These are phyloP conservation scores for Arabidopsis arenosa DNA, from an alignment of 345 rosid species.

Conservation along the genomic window DNA sequence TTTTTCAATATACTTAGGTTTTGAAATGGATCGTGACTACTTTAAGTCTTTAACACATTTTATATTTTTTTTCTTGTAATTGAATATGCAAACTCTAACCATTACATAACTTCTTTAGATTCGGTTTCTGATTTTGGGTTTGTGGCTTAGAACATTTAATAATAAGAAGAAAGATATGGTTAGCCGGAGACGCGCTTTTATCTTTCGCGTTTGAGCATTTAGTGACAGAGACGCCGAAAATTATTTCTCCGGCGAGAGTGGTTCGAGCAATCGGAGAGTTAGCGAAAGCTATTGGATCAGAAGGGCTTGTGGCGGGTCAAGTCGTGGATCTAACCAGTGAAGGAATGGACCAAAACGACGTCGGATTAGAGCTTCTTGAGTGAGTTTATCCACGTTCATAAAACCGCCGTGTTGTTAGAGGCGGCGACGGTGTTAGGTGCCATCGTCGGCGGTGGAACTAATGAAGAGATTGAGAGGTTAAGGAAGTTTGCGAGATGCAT, in stretches of 20 bases:
- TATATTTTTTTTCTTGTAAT: too few species aligned
- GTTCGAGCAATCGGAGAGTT: constrained; percentile 55
- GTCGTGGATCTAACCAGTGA: constrained; percentile 57
- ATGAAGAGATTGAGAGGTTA: constrained; percentile 71
- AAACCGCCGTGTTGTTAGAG: constrained; percentile 76
- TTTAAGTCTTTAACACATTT: too few species aligned
- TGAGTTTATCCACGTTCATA: constrained; percentile 82
- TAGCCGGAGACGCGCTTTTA: constrained; percentile 86
- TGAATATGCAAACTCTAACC: too few species aligned
- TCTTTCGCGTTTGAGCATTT: constrained; percentile 75
- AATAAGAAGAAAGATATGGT: too few species aligned
- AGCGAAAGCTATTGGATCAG: constrained; percentile 53
- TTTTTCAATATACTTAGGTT: too few species aligned
- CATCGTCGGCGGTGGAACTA: constrained; percentile 71
- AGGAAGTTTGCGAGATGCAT: constrained; percentile 71
- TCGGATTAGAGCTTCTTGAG: constrained; percentile 67
- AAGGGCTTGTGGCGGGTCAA: constrained; percentile 66
- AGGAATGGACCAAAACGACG: constrained; percentile 48
- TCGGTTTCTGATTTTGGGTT: too few species aligned
- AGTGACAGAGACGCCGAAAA: constrained; percentile 23
- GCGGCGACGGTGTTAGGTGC: constrained; percentile 77
- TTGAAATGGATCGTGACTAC: too few species aligned
- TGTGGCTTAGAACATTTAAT: too few species aligned
- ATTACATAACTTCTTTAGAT: too few species aligned
- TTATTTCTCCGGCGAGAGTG: constrained; percentile 48